Evolutionary conservation across 2,329 filamentous ascomycete species (phyloP), one percentile per base, ranked within the genome.

Genomic region (Colletotrichum endophyticum): DNA sequence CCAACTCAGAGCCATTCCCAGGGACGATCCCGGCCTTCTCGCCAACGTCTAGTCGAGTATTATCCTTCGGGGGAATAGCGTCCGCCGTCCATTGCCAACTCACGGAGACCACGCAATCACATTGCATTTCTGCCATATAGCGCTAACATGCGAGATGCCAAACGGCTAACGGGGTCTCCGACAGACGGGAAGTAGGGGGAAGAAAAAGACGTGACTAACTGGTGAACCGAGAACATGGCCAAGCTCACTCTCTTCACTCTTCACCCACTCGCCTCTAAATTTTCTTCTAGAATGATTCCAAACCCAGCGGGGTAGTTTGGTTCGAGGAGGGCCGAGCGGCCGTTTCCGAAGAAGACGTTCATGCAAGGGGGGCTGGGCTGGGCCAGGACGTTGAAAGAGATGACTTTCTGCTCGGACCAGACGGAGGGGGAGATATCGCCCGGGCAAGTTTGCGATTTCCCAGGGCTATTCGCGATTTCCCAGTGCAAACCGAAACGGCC

Each of bases 221-320:
- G 44, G 72, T 53, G 32, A 44, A 28, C 44, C 27, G 36, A 44
- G 12, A 8, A 49, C 19, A 12, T 27, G 11, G 25, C 56, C 39
- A 56, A 22, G 15, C 34, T 69, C 32, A 62, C 12, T 36, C 28
- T 7, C 16, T 28, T 57, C 53, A 19, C n/a, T 13, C 27, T 28
- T 28, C 34, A 36, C 34, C 15, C 53, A 27, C 34, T 27, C 57
- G 56, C 56, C 72, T 9, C 11, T 56, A 19, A 12, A 27, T 27
- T 61, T 39, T 66, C 30, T 72, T 72, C 62, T 67, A 72, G 63
- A 73, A 76, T 27, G 56, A 49, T 73, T 73, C 57, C 57, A 64
- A 49, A 27, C 53, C 69, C 39, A 30, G 16, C 63, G 30, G 63
- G 49, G 62, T 56, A 39, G 70, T 59, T 57, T 25, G 57, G 34